phyloP scores from a whole-genome alignment of 2,329 filamentous ascomycete species.

The Graphiopsis chlorocephala region DNA sequence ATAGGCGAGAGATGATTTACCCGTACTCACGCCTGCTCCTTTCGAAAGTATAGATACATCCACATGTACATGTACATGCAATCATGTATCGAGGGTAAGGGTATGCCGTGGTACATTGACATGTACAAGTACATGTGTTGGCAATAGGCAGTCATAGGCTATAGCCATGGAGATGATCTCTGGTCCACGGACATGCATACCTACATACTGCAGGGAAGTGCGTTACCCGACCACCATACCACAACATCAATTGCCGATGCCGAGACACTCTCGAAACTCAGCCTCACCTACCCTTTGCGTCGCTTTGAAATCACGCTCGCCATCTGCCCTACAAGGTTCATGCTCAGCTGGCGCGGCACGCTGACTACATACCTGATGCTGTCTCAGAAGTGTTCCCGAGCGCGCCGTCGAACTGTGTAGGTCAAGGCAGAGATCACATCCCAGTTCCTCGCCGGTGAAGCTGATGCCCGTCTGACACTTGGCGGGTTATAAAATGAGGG shows the following conservation, averaged over 20 bases:
- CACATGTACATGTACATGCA: not conserved
- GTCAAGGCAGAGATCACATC: not conserved
- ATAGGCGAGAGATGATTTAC: not conserved
- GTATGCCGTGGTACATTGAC: not conserved
- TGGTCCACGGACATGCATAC: not conserved
- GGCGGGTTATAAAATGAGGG: not conserved
- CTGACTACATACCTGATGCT: not conserved
- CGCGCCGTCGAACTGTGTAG: not conserved
- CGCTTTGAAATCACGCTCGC: no score
- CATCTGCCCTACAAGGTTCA: not conserved
- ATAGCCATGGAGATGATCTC: not conserved
- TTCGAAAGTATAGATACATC: not conserved
- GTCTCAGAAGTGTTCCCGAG: not conserved
- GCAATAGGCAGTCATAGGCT: not conserved
- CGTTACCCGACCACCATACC: no score
- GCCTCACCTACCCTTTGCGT: no score
- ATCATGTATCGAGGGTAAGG: not conserved
- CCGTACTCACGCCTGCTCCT: not conserved
- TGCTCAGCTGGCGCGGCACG: not conserved
- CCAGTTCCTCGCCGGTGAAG: not conserved
- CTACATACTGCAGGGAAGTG: not conserved
- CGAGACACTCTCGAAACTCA: no score
- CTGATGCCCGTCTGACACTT: not conserved
- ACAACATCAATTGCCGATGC: no score
- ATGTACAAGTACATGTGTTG: not conserved